Conservation (phyloP, 805 yeast species). For the Candida awuae region DNA sequence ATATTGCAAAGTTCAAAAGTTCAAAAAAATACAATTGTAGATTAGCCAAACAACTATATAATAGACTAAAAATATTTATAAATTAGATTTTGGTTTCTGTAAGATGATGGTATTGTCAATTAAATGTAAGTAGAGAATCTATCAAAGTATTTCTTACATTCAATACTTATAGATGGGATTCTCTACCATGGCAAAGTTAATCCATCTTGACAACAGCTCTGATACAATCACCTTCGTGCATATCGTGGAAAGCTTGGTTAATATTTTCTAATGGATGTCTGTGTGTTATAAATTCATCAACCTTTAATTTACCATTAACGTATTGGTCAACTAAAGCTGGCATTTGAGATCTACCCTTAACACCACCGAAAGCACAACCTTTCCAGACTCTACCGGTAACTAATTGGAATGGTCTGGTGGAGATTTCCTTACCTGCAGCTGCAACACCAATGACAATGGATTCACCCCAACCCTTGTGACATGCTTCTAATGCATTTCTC, state of each 20-base stretch:
- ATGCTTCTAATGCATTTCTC: slow-evolving; percentile 94
- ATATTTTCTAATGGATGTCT: slow-evolving; percentile 70
- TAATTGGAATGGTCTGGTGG: slow-evolving; percentile 97
- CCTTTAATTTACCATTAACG: slow-evolving; percentile 70
- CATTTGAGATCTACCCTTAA: slow-evolving; percentile 93
- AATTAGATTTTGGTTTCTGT: too few relatives aligned
- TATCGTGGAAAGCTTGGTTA: slow-evolving; percentile 86
- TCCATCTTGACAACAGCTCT: slow-evolving; percentile 63
- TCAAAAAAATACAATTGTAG: too few relatives aligned
- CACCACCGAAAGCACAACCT: slow-evolving; percentile 99
- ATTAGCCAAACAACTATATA: too few relatives aligned
- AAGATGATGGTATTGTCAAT: too few relatives aligned
- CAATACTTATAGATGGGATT: slow-evolving; percentile 1
- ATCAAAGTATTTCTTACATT: background rate
- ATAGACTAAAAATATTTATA: too few relatives aligned
- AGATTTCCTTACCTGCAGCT: slow-evolving; percentile 93
- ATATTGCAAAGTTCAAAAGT: too few relatives aligned
- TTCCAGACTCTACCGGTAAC: slow-evolving; percentile 99
- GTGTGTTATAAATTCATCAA: slow-evolving; percentile 93
- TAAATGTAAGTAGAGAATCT: background rate
- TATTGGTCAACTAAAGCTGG: slow-evolving; percentile 86
- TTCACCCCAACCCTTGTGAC: slow-evolving; percentile 99
- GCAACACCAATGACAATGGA: slow-evolving; percentile 96
- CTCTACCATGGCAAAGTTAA: slow-evolving; percentile 6
- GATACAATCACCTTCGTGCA: slow-evolving; percentile 90